A percentile compares a stretch with the other conserved stretches of the same genome.
phyloP scores from a whole-genome alignment of 2,329 filamentous ascomycete species.

The Colletotrichum musae region DNA sequence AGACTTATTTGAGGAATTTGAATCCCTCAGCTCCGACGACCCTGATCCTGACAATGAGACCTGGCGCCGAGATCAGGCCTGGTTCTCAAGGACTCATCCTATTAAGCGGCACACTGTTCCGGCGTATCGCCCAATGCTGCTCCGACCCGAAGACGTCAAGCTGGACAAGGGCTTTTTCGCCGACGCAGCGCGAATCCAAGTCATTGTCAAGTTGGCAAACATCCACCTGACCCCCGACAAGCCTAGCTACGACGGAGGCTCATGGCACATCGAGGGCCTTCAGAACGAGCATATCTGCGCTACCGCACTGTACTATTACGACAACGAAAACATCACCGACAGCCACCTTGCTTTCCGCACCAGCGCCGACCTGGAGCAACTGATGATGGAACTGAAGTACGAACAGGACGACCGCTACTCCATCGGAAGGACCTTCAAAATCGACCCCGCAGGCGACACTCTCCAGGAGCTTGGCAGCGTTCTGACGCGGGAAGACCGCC shows the following conservation, averaged over 20 bases:
- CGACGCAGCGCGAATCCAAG: constrained; percentile 61
- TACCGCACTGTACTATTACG: constrained; percentile 74
- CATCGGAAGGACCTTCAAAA: constrained; percentile 54
- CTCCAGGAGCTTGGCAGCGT: constrained; percentile 64
- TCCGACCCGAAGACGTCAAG: constrained; percentile 44
- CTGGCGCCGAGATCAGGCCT: constrained; percentile 43
- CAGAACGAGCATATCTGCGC: constrained; percentile 76
- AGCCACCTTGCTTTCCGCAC: constrained; percentile 66
- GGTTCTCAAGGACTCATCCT: constrained; percentile 49
- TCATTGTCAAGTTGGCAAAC: constrained; percentile 75
- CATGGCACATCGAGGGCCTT: constrained; percentile 70
- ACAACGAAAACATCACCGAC: constrained; percentile 71
- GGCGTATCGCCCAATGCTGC: not conserved
- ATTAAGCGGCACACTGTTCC: constrained; percentile 35
- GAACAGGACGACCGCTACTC: constrained; percentile 52
- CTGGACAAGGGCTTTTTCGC: constrained; percentile 48
- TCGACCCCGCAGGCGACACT: constrained; percentile 40
- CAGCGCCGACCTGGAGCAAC: constrained; percentile 49
- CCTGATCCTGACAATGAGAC: constrained; percentile 41
- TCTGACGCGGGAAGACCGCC: constrained; percentile 60
- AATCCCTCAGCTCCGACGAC: not conserved
- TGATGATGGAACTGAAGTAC: constrained; percentile 46
- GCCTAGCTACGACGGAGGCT: constrained; percentile 66
- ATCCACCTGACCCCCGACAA: constrained; percentile 73
- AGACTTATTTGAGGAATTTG: constrained; percentile 39